Percentiles rank a stretch among this genome's conserved stretches.
These are phyloP conservation scores for Cochlearia excelsa DNA, from an alignment of 345 rosid genomes.

Conservation along the genomic window DNA sequence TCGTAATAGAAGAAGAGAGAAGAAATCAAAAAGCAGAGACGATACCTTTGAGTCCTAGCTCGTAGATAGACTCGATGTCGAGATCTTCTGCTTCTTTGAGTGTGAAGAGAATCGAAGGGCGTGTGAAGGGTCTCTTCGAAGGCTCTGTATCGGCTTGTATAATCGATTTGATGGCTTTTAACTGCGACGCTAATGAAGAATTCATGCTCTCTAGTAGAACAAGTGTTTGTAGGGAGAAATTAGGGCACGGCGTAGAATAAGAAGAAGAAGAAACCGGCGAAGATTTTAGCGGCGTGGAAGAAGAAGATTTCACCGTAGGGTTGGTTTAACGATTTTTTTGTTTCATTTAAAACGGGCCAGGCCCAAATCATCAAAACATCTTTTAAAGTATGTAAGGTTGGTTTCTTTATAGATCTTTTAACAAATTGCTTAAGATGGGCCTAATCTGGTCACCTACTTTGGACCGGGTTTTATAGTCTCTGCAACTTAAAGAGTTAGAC, in stretches of 20 bases:
- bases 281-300: too few species aligned
- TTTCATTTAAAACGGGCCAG: too few species aligned
- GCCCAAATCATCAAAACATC: too few species aligned
- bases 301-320: too few species aligned
- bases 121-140: slow-evolving; percentile 36
- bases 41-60: slow-evolving; percentile 58
- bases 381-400: too few species aligned
- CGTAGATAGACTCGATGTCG: slow-evolving; percentile 59
- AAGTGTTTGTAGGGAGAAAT: not conserved
- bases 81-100: slow-evolving; percentile 54
- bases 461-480: too few species aligned
- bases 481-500: too few species aligned
- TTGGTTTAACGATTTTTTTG: too few species aligned
- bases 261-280: not conserved
- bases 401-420: too few species aligned
- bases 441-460: too few species aligned
- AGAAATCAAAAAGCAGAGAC: not conserved
- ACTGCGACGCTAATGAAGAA: slow-evolving; percentile 58
- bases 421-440: too few species aligned
- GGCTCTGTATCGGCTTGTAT: slow-evolving; percentile 52
- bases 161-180: slow-evolving; percentile 55
- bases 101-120: slow-evolving; percentile 40
- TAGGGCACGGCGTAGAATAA: slow-evolving; percentile 26
- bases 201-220: slow-evolving; percentile 41
- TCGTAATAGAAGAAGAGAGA: not conserved